Conservation (phyloP, 1,284 basidiomycete genomes). For the Moesziomyces antarcticus region DNA sequence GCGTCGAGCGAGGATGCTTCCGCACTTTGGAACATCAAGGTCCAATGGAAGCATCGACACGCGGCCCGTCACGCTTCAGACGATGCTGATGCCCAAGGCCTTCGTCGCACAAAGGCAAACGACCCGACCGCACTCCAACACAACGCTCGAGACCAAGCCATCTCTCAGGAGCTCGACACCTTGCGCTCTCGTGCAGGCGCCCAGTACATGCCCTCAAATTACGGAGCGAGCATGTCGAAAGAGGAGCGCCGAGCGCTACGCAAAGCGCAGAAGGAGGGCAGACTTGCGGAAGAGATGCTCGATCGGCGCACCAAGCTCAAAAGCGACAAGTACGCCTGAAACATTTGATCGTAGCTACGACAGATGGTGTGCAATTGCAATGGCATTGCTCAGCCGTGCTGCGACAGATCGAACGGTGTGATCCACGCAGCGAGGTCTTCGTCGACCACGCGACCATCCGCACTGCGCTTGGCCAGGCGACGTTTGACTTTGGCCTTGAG, state of each 20-base stretch:
- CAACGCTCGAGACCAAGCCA: conserved; percentile 17
- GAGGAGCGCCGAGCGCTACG: conserved; percentile 49
- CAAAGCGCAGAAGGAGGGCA: conserved; percentile 57
- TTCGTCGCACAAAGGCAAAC: conserved; percentile 15
- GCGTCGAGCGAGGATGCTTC: conserved; percentile 8
- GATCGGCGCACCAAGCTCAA: conserved; percentile 57
- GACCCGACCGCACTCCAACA: conserved; percentile 25
- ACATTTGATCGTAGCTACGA: too few species aligned
- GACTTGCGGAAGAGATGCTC: conserved; percentile 63
- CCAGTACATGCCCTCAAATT: conserved; percentile 32
- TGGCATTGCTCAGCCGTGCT: conserved; percentile 30
- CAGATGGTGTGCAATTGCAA: background rate
- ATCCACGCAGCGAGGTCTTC: conserved; percentile 57
- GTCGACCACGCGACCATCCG: conserved; percentile 51
- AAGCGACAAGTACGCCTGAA: conserved; percentile 46
- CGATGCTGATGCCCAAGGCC: conserved; percentile 4
- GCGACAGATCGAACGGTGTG: conserved; percentile 51
- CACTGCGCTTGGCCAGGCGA: conserved; percentile 43
- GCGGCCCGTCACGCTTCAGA: conserved; percentile 24
- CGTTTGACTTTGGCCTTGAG: conserved; percentile 51
- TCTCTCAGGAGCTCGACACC: conserved; percentile 29
- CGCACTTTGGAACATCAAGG: conserved; percentile 39
- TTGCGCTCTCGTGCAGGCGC: conserved; percentile 32
- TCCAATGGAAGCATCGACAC: conserved; percentile 63
- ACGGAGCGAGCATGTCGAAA: conserved; percentile 18